A percentile compares a stretch with the other conserved stretches of the same genome.
Conservation (phyloP, 164 flowering plant genomes). For the Amborella trichopoda region DNA sequence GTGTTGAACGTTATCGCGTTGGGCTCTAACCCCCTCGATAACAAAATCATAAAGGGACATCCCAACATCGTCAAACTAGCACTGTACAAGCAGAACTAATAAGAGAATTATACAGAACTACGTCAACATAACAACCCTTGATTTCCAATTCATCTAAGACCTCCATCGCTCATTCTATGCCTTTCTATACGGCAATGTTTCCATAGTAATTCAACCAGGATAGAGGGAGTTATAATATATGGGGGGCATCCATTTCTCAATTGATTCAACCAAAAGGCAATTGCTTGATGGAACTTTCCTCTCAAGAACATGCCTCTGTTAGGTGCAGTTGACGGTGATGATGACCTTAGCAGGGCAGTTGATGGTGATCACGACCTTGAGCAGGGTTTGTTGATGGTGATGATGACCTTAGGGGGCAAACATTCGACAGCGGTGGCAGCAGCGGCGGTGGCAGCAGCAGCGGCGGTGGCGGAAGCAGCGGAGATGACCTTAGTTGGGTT, state of each 20-base stretch:
- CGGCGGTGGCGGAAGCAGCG: no score
- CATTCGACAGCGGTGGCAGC: no score
- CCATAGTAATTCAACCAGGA: slow-evolving; percentile 58
- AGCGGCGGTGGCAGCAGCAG: no score
- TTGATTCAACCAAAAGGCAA: slow-evolving; percentile 73
- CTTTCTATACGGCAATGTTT: slow-evolving; percentile 49
- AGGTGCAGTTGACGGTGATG: no score
- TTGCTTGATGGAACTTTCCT: slow-evolving; percentile 38
- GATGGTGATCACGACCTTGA: no score
- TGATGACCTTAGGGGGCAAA: no score
- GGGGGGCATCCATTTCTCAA: slow-evolving; percentile 73
- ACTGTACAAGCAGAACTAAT: slow-evolving; percentile 40
- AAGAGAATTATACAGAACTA: slow-evolving; percentile 63
- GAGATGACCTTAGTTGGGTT: no score
- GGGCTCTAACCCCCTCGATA: slow-evolving; percentile 56
- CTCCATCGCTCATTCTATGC: slow-evolving; percentile 39
- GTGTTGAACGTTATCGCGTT: slow-evolving; percentile 67
- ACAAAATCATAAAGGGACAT: slow-evolving; percentile 31
- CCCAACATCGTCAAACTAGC: slow-evolving; percentile 30
- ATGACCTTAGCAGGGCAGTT: no score
- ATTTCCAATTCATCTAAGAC: slow-evolving; percentile 58
- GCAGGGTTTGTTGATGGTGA: no score
- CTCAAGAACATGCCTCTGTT: slow-evolving; percentile 42
- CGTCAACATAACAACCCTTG: slow-evolving; percentile 79
- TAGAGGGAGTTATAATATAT: slow-evolving; percentile 43